Evolutionary conservation across 495 filamentous ascomycete genomes (phyloP), one percentile per base, ranked within the genome.

Genomic region (Penicillium chermesinum): DNA sequence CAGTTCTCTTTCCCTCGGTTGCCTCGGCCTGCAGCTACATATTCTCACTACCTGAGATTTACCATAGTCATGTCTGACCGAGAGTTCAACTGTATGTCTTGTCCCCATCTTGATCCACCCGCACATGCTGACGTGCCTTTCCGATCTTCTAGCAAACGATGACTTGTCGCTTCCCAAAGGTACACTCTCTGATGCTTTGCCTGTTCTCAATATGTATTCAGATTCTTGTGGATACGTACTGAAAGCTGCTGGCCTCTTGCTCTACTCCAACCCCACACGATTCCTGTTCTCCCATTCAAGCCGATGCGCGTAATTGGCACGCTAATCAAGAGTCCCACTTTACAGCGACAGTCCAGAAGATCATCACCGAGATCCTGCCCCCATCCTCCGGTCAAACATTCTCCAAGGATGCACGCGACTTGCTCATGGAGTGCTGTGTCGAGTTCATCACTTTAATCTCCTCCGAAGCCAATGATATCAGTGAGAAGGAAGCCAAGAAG

Each of bases 381-480:
- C 63, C 83, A 1, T 81, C 83, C 22, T 73, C 74, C 46, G 85
- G 82, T 42, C 73, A 87, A 35, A 80, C 78, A 2, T 97, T 96
- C 63, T 86, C 88, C 18, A 94, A 91, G 69, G 93, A 98, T 56
- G 89, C 93, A 2, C 83, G 94, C 41, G 93, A 98, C 58, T 75
- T 96, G 3, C 79, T 98, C 36, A 97, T 97, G 70, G 93, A 97
- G 69, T 97, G 91, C 75, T 98, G 94, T 63, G 93, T 97, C 52
- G 93, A 98, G 63, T 98, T 97, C 73, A 96, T 98, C 65, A 96
- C 94, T 8, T 78, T 98, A 46, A 87, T 98, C 46, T 96, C 91
- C 18, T 93, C 88, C 30, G 90, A 98, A 71, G 94, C 93, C 7
- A 98, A 98, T 64, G 93, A 98, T 55, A 98, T 98, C 52, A 89